A percentile compares a stretch with the other conserved stretches of the same genome.
These are phyloP conservation scores for Coprinellus micaceus DNA, from an alignment of 768 basidiomycete species.

Conservation along the genomic window DNA sequence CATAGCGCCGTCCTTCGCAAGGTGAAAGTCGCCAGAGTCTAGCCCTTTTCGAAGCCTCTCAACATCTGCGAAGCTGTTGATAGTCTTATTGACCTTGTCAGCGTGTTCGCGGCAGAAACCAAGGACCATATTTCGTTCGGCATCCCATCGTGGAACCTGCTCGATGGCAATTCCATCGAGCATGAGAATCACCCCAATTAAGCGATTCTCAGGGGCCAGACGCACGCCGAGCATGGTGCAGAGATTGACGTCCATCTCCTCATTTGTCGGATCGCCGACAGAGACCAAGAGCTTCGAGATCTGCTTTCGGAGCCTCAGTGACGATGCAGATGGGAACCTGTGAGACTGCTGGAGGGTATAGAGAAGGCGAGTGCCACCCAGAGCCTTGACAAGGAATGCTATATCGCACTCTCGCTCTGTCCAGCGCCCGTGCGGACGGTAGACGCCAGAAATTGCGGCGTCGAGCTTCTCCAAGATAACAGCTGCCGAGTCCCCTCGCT, in stretches of 20 bases:
- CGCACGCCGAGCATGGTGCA: constrained; percentile 11
- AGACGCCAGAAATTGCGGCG: not conserved
- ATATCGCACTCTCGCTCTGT: constrained; percentile 21
- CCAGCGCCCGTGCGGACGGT: constrained; percentile 6
- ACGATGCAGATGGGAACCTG: constrained; percentile 18
- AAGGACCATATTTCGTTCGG: constrained; percentile 7
- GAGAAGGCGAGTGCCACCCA: constrained; percentile 22
- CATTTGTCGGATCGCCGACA: constrained; percentile 4
- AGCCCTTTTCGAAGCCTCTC: constrained; percentile 4
- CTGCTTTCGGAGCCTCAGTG: constrained; percentile 6
- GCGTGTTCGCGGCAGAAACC: constrained; percentile 27
- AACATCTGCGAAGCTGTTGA: constrained; percentile 8
- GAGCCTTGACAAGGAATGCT: constrained; percentile 24
- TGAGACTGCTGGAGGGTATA: constrained; percentile 22
- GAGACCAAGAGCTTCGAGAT: constrained; percentile 17
- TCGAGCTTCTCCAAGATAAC: not conserved
- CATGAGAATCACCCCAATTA: constrained; percentile 18
- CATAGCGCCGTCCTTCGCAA: constrained; percentile 26
- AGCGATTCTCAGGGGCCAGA: constrained; percentile 4
- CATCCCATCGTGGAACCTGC: constrained; percentile 15
- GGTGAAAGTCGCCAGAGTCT: constrained; percentile 8
- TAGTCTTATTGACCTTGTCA: constrained; percentile 5
- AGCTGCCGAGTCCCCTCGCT: not conserved
- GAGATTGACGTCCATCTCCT: constrained; percentile 17
- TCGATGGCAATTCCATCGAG: constrained; percentile 28